Percentiles rank a stretch among this genome's conserved stretches.
Conservation (phyloP, 2,329 filamentous ascomycete species). For the Decorospora gaudefroyi region DNA sequence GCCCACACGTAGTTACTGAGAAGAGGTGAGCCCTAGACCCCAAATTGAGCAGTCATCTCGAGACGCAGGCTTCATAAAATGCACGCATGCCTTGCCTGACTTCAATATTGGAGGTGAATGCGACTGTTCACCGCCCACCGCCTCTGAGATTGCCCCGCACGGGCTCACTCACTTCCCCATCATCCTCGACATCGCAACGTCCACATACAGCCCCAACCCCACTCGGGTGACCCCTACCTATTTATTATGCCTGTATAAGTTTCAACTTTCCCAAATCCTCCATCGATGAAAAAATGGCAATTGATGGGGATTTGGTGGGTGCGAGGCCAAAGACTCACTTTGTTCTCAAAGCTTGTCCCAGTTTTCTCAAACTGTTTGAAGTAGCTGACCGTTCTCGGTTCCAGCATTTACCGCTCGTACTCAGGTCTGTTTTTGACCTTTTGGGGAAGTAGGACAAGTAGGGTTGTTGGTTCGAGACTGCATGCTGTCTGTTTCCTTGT, state of each 20-base stretch:
- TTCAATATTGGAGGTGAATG: constrained; percentile 1
- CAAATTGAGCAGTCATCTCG: too few species aligned
- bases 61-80: too few species aligned
- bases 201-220: too few species aligned
- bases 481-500: not conserved
- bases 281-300: not conserved
- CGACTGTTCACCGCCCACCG: not conserved
- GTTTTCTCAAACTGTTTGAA: constrained; percentile 2
- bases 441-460: not conserved
- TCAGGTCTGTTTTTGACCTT: not conserved
- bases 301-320: not conserved
- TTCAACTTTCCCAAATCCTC: not conserved
- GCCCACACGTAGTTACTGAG: too few species aligned
- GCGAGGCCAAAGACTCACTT: constrained; percentile 1
- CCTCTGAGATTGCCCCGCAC: not conserved
- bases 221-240: too few species aligned
- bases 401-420: constrained; percentile 5
- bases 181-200: not conserved
- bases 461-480: constrained; percentile 1
- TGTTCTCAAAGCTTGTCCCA: not conserved
- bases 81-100: not conserved
- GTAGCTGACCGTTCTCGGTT: constrained; percentile 2
- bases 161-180: not conserved
- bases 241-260: not conserved
- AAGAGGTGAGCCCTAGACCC: too few species aligned